Conservation (phyloP, 2,329 filamentous ascomycete genomes). For the Trichoderma asperellum region DNA sequence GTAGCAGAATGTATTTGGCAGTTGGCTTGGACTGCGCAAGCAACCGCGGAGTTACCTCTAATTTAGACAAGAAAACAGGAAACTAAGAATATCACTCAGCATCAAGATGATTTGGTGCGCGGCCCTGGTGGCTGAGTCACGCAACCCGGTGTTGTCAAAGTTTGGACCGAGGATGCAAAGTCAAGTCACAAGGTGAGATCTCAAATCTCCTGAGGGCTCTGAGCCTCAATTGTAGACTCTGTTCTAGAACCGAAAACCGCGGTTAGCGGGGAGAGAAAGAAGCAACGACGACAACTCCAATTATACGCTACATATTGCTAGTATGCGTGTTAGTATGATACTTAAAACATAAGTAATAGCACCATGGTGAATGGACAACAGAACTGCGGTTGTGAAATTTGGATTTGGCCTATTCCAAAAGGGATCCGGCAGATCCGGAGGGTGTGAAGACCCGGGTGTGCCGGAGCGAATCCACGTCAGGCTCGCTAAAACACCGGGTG, state of each 20-base stretch:
- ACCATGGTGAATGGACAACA: not conserved
- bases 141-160: not conserved
- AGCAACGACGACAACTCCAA: not conserved
- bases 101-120: conserved; percentile 6
- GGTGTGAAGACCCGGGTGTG: conserved; percentile 6
- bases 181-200: conserved; percentile 21
- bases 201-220: not conserved
- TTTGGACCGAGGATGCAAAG: not conserved
- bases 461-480: not conserved
- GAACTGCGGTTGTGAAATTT: not conserved
- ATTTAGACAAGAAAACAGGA: not conserved
- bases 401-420: not conserved
- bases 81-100: conserved; percentile 11
- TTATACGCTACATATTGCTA: not conserved
- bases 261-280: not conserved
- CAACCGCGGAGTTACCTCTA: not conserved
- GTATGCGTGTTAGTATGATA: not conserved
- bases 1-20: not conserved
- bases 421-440: conserved; percentile 21
- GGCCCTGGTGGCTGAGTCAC: conserved; percentile 18
- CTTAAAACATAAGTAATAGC: not conserved
- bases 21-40: not conserved
- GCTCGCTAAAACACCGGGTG: conserved; percentile 9
- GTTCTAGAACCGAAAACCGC: conserved; percentile 10
- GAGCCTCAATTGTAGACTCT: conserved; percentile 1